These are phyloP conservation scores for Leishmania turanica DNA, from an alignment of 208 protist species.

Conservation along the genomic window DNA sequence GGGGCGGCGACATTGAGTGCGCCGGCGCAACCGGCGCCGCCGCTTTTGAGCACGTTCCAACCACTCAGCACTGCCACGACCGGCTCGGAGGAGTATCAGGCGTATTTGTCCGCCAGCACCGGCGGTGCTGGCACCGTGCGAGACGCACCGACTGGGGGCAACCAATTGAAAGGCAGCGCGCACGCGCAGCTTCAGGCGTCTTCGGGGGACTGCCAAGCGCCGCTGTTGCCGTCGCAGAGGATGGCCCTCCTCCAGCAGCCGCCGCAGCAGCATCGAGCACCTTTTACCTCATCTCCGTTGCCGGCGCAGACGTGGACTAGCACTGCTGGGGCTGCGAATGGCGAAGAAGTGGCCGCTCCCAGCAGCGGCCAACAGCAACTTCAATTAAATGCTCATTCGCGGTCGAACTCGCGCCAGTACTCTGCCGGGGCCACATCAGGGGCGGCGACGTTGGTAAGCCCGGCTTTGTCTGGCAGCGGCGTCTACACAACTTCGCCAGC, in stretches of 20 bases:
- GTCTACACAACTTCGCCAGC: slow-evolving; percentile 6
- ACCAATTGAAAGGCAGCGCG: background rate
- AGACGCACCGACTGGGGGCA: background rate
- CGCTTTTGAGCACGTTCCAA: slow-evolving; percentile 1
- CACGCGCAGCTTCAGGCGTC: background rate
- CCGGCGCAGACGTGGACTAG: background rate
- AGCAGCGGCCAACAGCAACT: background rate
- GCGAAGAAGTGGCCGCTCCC: background rate
- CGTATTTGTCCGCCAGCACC: background rate
- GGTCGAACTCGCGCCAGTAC: background rate
- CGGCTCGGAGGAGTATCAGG: background rate
- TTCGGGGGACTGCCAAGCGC: background rate
- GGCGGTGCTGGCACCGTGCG: background rate
- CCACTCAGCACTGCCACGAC: background rate
- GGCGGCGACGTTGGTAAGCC: background rate
- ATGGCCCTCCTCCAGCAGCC: background rate
- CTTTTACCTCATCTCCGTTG: background rate
- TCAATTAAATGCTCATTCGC: background rate
- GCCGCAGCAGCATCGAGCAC: background rate
- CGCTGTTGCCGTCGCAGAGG: background rate
- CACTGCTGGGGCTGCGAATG: background rate
- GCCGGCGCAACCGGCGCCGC: background rate
- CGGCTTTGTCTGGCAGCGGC: background rate
- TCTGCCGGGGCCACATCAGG: background rate
- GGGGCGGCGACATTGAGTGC: background rate